Percentiles rank a stretch among this genome's conserved stretches.
Evolutionary conservation across 305 asterid genomes (phyloP).

Genomic region (Withania somnifera): DNA sequence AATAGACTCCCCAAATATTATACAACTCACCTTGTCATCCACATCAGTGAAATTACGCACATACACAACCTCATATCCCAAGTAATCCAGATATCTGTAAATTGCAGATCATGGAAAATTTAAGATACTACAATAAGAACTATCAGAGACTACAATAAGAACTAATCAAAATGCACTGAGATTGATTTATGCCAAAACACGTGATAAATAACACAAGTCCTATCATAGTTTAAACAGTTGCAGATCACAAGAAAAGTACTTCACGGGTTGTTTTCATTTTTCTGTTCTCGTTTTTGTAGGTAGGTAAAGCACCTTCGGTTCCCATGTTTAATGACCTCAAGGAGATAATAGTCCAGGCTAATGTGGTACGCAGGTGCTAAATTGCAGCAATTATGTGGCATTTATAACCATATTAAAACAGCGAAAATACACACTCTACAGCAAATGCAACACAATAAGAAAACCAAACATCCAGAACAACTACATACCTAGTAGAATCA

Average conservation of each 20-base stretch:
- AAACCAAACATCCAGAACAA: neutral
- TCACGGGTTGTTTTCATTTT: neutral
- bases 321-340: neutral
- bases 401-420: neutral
- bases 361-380: neutral
- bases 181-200: neutral
- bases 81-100: slow-evolving; percentile 50
- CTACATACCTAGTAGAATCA: no score
- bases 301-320: neutral
- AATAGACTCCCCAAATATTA: neutral
- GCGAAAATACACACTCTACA: neutral
- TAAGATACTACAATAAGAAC: no score
- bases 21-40: slow-evolving; percentile 78
- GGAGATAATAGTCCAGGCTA: neutral
- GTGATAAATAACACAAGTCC: neutral
- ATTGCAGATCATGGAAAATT: neutral
- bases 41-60: slow-evolving; percentile 90
- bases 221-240: neutral
- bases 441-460: neutral
- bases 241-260: neutral
- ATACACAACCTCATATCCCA: slow-evolving; percentile 82
- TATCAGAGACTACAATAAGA: neutral
- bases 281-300: neutral
- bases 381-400: neutral
- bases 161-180: neutral